Evolutionary conservation across 2,329 filamentous ascomycete genomes (phyloP), one percentile per base, ranked within the genome.

Genomic region (Coleophoma eucalyptorum): DNA sequence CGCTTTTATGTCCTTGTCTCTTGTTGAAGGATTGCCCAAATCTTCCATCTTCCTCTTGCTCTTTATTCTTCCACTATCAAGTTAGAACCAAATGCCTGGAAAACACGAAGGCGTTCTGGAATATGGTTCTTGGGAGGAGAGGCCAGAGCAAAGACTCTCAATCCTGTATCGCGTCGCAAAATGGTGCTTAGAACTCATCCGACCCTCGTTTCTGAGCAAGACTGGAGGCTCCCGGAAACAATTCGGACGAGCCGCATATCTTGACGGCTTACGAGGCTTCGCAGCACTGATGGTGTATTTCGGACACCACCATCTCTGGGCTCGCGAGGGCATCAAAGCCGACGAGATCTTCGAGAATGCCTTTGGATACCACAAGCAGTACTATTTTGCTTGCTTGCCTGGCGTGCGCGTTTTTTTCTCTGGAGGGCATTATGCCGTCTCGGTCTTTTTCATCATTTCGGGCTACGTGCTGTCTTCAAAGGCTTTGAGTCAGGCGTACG

Each of bases 401-500:
- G 72, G 75, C 1, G 63, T 89, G 33, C 73, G 86, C 31, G 70
- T 72, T 34, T 75, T 87, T 58, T 84, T 86, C 62, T 72, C 74
- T 2, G 80, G 83, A 2, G 80, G 83, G 0, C 80, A 86, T 55
- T 79, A 77, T 42, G 77, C 81, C 13, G 76, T 79, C 18, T 20
- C 73, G 53, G 65, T 77, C 40, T 77, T 77, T 63, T 77, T 77
- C 58, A 68, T 77, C 53, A 73, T 78, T 26, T 77, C 74, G 1
- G 75, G 75, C 15, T 76, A 75, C 51, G 74, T 69, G 0, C 65
- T 77, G n/a, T 72, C 73, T 2, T 64, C 67, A 43, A 73, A 73
- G 53, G 71, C 74, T 1, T 57, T 78, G 38, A 62, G 62, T 26
- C 59, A 68, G 21, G 67, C 74, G 2, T 69, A 72, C 33, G 60